Percentiles rank a stretch among this genome's conserved stretches.
Conservation (phyloP, 805 yeast species). For the Hanseniaspora meyeri region DNA sequence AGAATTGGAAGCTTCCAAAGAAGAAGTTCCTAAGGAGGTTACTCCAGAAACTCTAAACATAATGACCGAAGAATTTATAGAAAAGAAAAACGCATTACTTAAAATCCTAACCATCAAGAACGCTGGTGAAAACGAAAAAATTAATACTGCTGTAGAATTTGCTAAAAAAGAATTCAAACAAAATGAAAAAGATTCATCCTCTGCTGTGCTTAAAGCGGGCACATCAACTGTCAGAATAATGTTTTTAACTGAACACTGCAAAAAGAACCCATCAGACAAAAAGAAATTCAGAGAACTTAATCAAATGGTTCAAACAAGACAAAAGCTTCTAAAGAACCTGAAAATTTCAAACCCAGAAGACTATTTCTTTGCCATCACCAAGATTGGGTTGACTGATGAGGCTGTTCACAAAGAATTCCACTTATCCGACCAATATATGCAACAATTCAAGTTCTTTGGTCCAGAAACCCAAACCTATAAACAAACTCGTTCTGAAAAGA, state of each 20-base stretch:
- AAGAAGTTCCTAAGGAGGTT: not conserved
- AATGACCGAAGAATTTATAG: constrained; percentile 33
- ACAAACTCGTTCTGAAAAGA: constrained; percentile 35
- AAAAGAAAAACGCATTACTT: constrained; percentile 52
- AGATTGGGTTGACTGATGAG: constrained; percentile 75
- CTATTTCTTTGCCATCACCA: constrained; percentile 75
- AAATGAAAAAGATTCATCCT: constrained; percentile 82
- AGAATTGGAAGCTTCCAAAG: not conserved
- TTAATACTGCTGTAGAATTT: constrained; percentile 44
- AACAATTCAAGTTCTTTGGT: constrained; percentile 67
- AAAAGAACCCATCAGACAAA: constrained; percentile 59
- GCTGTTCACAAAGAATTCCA: constrained; percentile 69
- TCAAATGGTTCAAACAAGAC: constrained; percentile 81
- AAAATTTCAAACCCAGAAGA: constrained; percentile 68
- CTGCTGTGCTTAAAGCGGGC: constrained; percentile 94
- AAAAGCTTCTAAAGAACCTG: constrained; percentile 66
- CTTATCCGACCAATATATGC: constrained; percentile 65
- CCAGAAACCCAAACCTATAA: constrained; percentile 35
- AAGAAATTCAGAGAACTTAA: constrained; percentile 58
- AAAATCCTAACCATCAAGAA: constrained; percentile 68
- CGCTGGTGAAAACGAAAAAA: constrained; percentile 45
- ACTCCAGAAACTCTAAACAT: constrained; percentile 15
- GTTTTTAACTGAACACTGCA: constrained; percentile 61
- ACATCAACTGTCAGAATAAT: constrained; percentile 70
- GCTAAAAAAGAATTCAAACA: constrained; percentile 75